Evolutionary conservation across 257 asterid genomes (phyloP).

Genomic region (Pogostemon cablin): DNA sequence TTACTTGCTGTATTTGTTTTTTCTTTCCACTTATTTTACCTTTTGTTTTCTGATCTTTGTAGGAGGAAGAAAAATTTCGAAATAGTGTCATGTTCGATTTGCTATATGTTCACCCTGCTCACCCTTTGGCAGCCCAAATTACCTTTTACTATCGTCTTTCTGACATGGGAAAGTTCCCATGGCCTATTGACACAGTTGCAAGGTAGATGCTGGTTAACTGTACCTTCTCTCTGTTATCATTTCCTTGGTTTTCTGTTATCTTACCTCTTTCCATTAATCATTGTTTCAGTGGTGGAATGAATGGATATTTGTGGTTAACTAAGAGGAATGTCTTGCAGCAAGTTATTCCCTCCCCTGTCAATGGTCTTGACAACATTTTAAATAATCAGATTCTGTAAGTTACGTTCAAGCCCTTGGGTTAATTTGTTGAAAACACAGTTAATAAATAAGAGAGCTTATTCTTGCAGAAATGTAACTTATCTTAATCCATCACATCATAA

Average conservation of each 20-base stretch:
- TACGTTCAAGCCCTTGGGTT: conserved; percentile 21
- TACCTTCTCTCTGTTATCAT: conserved; percentile 10
- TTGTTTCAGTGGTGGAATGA: conserved; percentile 83
- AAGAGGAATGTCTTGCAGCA: conserved; percentile 61
- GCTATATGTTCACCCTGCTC: conserved; percentile 72
- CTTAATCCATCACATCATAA: conserved; percentile 73
- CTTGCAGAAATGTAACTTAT: conserved; percentile 83
- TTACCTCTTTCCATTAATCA: conserved; percentile 31
- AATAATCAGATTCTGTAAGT: conserved; percentile 76
- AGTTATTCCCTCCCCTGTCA: conserved; percentile 62
- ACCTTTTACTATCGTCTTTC: conserved; percentile 55
- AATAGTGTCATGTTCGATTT: conserved; percentile 82
- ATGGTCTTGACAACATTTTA: conserved; percentile 55
- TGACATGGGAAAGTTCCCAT: conserved; percentile 45
- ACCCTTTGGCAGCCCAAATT: conserved; percentile 69
- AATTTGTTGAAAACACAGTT: conserved; percentile 8
- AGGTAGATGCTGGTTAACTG: conserved; percentile 56
- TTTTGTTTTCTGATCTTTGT: conserved; percentile 35
- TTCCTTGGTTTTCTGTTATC: conserved; percentile 17
- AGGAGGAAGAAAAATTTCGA: conserved; percentile 82
- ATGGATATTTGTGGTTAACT: conserved; percentile 80
- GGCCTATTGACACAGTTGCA: conserved; percentile 56
- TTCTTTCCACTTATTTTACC: not conserved
- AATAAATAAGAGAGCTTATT: conserved; percentile 22
- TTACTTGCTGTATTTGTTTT: conserved; percentile 1